Evolutionary conservation across 495 filamentous ascomycete species (phyloP).

Genomic region (Aspergillus haitiensis): DNA sequence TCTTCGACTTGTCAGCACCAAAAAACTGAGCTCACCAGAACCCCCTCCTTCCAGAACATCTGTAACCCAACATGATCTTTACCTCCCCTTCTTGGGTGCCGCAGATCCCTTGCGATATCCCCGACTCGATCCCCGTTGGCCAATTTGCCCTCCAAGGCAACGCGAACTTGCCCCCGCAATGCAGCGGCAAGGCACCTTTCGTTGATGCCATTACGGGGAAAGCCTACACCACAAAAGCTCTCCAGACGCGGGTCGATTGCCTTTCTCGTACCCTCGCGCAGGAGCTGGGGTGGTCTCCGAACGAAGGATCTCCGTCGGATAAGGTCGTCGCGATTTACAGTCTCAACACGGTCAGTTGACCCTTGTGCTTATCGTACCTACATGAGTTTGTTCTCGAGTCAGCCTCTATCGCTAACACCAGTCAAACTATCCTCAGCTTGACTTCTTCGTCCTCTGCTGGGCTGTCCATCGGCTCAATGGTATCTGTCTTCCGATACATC

Average conservation of each 20-base stretch:
- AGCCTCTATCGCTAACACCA: too few species aligned
- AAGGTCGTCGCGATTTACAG: slow-evolving; percentile 49
- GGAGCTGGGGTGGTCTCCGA: slow-evolving; percentile 19
- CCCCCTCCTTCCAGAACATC: not conserved
- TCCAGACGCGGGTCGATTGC: slow-evolving; percentile 12
- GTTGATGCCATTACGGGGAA: slow-evolving; percentile 18
- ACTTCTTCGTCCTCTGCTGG: slow-evolving; percentile 20
- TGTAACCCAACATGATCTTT: slow-evolving; percentile 13
- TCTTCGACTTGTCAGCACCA: not conserved
- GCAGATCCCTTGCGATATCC: slow-evolving; percentile 17
- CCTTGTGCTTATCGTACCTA: not conserved
- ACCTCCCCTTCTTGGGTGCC: slow-evolving; percentile 16
- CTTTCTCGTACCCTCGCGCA: slow-evolving; percentile 15
- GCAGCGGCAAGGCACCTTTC: slow-evolving; percentile 11
- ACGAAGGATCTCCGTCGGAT: slow-evolving; percentile 26
- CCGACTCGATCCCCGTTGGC: slow-evolving; percentile 18
- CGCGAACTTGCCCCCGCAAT: slow-evolving; percentile 11
- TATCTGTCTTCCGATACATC: slow-evolving; percentile 19
- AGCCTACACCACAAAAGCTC: slow-evolving; percentile 3
- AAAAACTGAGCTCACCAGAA: not conserved
- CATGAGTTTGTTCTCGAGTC: not conserved
- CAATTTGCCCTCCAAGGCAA: slow-evolving; percentile 17
- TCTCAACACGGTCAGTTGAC: slow-evolving; percentile 15
- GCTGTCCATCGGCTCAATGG: slow-evolving; percentile 23
- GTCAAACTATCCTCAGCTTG: slow-evolving; percentile 10